Evolutionary conservation across 371 early-diverging fungal species (phyloP), one percentile per base, ranked within the genome.

Genomic region (Circinella umbellata): DNA sequence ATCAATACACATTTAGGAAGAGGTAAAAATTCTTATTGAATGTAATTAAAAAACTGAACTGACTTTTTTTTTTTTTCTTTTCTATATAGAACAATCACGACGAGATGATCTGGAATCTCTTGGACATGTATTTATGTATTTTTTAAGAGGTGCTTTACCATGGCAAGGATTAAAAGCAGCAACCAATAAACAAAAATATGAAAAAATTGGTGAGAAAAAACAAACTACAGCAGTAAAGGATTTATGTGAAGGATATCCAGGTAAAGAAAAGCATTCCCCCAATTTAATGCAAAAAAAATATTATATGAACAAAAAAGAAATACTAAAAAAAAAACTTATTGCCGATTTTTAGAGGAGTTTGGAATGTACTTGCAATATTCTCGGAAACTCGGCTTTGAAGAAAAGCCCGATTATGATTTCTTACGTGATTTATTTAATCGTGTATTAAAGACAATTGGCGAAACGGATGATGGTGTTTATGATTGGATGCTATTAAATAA

Each of bases 131-230:
- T 90, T 98, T 62, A 90, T 98, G 83, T 98, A 97, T 86, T 95
- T 98, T 72, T 75, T 93, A 59, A 91, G 95, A 54, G 96, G 96
- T 27, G 83, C 86, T 20, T 82, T 98, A 34, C 98, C 98, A 4
- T 98, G 98, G 98, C 96, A 96, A 77, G 94, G 93, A 9, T 80
- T 97, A 39, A 94, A 94, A 77, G 97, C 95, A 6, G 93, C 91
- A 42, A 93, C 92, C 63, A 96, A 96, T 84, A 89, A 91, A 78
- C 95, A 96, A 82, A 96, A 96, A 80, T 96, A 94, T 81, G 93
- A 95, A 70, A 93, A 91, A 75, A 97, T 98, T 74, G 91, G 92
- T 42, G 93, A 96, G 72, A 93, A 90, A 81, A 98, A 98, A 80
- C 91, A 93, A 73, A 81, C 83, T 11, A 91, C 91, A 7, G 75